phyloP scores from a whole-genome alignment of 2,329 filamentous ascomycete species.

The Fusarium graminum region DNA sequence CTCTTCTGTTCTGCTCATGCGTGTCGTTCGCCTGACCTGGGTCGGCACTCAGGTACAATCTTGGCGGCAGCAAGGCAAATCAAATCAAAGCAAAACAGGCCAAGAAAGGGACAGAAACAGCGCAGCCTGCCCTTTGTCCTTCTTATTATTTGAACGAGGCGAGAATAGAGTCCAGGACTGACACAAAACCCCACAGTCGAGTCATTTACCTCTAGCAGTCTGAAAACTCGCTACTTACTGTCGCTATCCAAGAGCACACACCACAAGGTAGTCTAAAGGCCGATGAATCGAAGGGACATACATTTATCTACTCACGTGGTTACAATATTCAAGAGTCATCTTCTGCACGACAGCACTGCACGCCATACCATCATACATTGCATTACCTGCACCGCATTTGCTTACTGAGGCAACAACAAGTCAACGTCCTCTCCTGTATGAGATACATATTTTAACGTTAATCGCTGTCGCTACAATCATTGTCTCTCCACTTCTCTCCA shows the following conservation, averaged over 20 bases:
- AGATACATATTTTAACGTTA: not conserved
- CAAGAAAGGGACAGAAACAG: slow-evolving; percentile 16
- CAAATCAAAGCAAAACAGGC: slow-evolving; percentile 2
- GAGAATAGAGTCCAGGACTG: slow-evolving; percentile 26
- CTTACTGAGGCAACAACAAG: slow-evolving; percentile 1
- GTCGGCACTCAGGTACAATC: slow-evolving; percentile 5
- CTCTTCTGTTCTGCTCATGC: too few species aligned
- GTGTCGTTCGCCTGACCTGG: slow-evolving; percentile 40
- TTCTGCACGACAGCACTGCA: slow-evolving; percentile 14
- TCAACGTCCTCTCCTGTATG: not conserved
- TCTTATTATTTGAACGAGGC: not conserved
- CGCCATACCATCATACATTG: slow-evolving; percentile 1
- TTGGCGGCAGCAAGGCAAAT: slow-evolving; percentile 19
- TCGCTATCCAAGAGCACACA: slow-evolving; percentile 16
- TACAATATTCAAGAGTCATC: slow-evolving; percentile 8
- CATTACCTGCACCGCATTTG: not conserved
- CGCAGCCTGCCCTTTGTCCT: slow-evolving; percentile 16
- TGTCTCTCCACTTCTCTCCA: slow-evolving; percentile 25
- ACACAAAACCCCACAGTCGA: slow-evolving; percentile 39
- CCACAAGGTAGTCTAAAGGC: slow-evolving; percentile 12
- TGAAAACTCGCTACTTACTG: slow-evolving; percentile 8
- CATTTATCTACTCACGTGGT: slow-evolving; percentile 32
- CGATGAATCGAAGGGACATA: slow-evolving; percentile 10
- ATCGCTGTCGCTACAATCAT: slow-evolving; percentile 11
- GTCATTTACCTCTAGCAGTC: slow-evolving; percentile 18